Percentiles rank a stretch among this genome's conserved stretches.
Evolutionary conservation across 306 rosid species (phyloP).

Genomic region (Inga oerstediana): DNA sequence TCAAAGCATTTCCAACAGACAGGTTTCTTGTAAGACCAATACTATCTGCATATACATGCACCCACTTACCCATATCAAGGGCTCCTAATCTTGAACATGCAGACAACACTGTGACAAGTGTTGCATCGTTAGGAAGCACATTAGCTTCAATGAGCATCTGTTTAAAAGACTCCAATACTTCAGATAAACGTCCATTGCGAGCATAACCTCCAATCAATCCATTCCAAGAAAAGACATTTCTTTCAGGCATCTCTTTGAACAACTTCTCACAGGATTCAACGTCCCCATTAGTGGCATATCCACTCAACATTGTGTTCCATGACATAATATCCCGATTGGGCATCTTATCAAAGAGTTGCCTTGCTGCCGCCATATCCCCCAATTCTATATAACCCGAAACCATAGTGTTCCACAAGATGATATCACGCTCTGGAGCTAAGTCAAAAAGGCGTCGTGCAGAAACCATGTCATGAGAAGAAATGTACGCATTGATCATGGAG

Average conservation of each 20-base stretch:
- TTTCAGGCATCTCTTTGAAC: conserved; percentile 70
- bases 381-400: conserved; percentile 62
- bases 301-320: conserved; percentile 76
- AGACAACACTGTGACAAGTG: conserved; percentile 60
- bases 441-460: conserved; percentile 62
- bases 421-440: conserved; percentile 64
- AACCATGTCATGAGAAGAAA: conserved; percentile 52
- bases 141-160: conserved; percentile 54
- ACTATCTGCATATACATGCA: conserved; percentile 51
- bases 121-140: conserved; percentile 72
- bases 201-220: conserved; percentile 69
- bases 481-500: conserved; percentile 57
- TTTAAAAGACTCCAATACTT: conserved; percentile 61
- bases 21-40: conserved; percentile 54
- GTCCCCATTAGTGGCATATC: conserved; percentile 60
- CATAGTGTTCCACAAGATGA: conserved; percentile 72
- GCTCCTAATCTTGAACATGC: conserved; percentile 81
- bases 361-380: conserved; percentile 58
- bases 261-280: conserved; percentile 54
- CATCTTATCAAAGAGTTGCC: conserved; percentile 64
- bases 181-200: conserved; percentile 43
- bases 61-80: conserved; percentile 77
- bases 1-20: conserved; percentile 62
- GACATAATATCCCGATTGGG: conserved; percentile 62
- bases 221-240: conserved; percentile 84